Percentiles rank a stretch among this genome's conserved stretches.
These are phyloP conservation scores for Hymenoscyphus fructigenus DNA, from an alignment of 2,329 filamentous ascomycete species.

Conservation along the genomic window DNA sequence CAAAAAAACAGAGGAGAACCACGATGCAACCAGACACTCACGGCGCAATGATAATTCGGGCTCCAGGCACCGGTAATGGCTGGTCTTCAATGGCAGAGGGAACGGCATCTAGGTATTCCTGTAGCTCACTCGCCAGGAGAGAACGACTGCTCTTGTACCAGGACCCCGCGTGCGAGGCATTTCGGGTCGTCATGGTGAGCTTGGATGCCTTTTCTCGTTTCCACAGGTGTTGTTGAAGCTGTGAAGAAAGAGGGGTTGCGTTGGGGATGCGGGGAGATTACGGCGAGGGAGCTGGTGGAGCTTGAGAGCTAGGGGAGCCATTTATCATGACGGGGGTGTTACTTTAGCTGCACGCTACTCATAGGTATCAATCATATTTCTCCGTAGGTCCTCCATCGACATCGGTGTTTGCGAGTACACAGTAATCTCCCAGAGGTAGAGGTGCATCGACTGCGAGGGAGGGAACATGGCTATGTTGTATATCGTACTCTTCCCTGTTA, in stretches of 20 bases:
- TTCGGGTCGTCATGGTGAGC: constrained; percentile 42
- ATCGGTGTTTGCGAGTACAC: no score
- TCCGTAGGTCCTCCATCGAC: no score
- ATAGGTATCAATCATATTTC: no score
- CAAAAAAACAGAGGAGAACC: neutral
- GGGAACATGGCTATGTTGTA: no score
- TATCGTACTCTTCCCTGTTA: no score
- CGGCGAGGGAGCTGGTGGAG: neutral
- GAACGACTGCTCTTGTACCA: constrained; percentile 74
- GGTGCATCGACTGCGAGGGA: no score
- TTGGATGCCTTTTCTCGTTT: neutral
- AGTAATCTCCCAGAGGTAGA: no score
- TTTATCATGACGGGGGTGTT: neutral
- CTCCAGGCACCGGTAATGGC: constrained; percentile 67
- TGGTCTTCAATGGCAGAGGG: constrained; percentile 61
- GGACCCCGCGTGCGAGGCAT: constrained; percentile 75
- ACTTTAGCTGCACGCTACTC: neutral
- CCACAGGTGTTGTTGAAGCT: neutral
- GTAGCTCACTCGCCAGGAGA: constrained; percentile 67
- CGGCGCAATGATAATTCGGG: constrained; percentile 89
- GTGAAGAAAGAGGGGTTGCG: neutral
- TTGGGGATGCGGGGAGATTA: neutral
- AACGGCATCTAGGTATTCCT: constrained; percentile 71
- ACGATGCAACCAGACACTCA: constrained; percentile 48
- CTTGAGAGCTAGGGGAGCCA: neutral